Evolutionary conservation across 805 yeast species (phyloP).

Genomic region (Zygotorulaspora danielsina): DNA sequence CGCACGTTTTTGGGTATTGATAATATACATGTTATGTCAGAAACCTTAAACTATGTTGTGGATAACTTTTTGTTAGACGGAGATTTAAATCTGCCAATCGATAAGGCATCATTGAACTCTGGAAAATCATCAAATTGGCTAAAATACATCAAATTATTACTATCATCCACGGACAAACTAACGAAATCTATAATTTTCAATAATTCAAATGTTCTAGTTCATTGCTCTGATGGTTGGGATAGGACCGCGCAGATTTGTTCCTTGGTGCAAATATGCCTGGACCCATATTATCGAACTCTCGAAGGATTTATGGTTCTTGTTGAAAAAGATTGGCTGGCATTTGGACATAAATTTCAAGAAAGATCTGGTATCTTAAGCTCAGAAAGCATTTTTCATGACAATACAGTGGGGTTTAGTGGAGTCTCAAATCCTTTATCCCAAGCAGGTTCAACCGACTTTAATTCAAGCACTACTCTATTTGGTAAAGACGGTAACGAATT

Average conservation of each 20-base stretch:
- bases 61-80: slow-evolving; percentile 58
- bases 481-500: slow-evolving; percentile 17
- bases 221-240: slow-evolving; percentile 99
- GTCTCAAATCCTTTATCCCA: slow-evolving; percentile 10
- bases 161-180: slow-evolving; percentile 73
- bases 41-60: slow-evolving; percentile 61
- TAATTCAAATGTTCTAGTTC: slow-evolving; percentile 77
- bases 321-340: slow-evolving; percentile 94
- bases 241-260: slow-evolving; percentile 88
- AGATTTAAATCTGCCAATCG: slow-evolving; percentile 53
- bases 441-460: slow-evolving; percentile 11
- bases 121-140: slow-evolving; percentile 65
- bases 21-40: slow-evolving; percentile 93
- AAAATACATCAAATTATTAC: slow-evolving; percentile 58
- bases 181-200: slow-evolving; percentile 79
- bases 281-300: slow-evolving; percentile 82
- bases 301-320: slow-evolving; percentile 82
- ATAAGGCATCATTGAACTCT: slow-evolving; percentile 53
- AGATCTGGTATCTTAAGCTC: slow-evolving; percentile 71
- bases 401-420: slow-evolving; percentile 21
- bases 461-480: slow-evolving; percentile 18
- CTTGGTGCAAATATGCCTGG: slow-evolving; percentile 77
- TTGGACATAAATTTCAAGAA: slow-evolving; percentile 87
- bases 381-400: slow-evolving; percentile 47
- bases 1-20: slow-evolving; percentile 86